phyloP scores from a whole-genome alignment of 169 alveolate genomes.

The Eimeria necatrix region DNA sequence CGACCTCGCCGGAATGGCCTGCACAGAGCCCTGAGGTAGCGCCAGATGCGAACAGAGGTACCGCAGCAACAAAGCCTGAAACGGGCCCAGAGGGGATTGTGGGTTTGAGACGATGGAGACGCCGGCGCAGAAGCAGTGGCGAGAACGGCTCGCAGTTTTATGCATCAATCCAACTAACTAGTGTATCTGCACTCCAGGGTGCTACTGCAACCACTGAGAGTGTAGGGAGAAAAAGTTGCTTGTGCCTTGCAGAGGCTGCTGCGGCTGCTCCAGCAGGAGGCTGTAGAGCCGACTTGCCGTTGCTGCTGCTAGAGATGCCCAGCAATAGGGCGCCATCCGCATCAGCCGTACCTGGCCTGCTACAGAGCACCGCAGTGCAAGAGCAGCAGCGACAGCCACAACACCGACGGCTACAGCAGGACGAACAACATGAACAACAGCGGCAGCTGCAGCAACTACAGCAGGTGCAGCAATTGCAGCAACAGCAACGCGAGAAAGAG shows the following conservation, averaged over 20 bases:
- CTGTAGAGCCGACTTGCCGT: background rate
- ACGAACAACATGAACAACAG: background rate
- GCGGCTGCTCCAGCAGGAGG: constrained; percentile 43
- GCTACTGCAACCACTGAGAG: background rate
- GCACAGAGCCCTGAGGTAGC: background rate
- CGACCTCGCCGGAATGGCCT: background rate
- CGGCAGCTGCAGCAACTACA: background rate
- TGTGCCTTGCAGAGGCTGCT: background rate
- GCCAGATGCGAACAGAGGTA: background rate
- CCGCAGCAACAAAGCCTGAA: background rate
- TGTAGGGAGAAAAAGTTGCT: background rate
- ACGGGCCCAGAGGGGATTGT: background rate
- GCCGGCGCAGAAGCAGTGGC: background rate
- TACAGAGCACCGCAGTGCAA: background rate
- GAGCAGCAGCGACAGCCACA: background rate
- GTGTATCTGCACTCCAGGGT: background rate
- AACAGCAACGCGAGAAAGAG: background rate
- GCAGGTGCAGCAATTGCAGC: background rate
- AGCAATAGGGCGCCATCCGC: background rate
- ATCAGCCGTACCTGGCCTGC: background rate
- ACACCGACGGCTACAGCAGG: background rate
- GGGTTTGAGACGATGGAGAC: constrained; percentile 20
- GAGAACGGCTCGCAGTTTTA: background rate
- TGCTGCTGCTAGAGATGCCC: background rate
- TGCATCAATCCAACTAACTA: background rate